phyloP scores from a whole-genome alignment of 208 protist species.

The Leishmania aethiopica region DNA sequence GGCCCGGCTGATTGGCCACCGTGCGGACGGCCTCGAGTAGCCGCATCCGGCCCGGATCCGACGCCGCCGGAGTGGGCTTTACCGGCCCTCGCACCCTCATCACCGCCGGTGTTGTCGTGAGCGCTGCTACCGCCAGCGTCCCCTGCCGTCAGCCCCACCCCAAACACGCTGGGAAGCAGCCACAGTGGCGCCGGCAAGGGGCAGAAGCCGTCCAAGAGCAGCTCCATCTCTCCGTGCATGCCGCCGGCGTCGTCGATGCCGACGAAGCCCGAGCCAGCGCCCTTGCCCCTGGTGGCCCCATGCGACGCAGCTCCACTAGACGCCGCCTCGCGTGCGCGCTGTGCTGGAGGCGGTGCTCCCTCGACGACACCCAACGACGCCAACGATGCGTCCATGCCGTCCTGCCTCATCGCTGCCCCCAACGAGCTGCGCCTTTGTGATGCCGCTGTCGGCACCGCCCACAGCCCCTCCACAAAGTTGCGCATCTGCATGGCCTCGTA shows the following conservation, averaged over 20 bases:
- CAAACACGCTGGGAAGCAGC: conserved; percentile 35
- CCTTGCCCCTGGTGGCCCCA: too few species aligned
- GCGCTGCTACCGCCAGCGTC: not conserved
- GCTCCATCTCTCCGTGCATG: conserved; percentile 23
- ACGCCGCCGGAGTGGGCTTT: not conserved
- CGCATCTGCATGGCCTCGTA: conserved; percentile 32
- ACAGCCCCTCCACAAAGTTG: conserved; percentile 20
- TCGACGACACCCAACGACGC: not conserved
- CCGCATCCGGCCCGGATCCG: not conserved
- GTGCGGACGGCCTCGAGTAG: conserved; percentile 5
- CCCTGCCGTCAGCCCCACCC: not conserved
- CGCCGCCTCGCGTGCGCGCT: not conserved
- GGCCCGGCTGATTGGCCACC: not conserved
- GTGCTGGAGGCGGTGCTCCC: not conserved
- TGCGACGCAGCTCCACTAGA: not conserved
- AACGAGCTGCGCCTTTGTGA: not conserved
- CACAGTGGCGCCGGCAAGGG: conserved; percentile 42
- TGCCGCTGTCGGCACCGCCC: not conserved
- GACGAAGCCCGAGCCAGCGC: not conserved
- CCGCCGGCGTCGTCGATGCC: conserved; percentile 8
- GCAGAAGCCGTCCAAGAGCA: conserved; percentile 31
- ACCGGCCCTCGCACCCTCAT: not conserved
- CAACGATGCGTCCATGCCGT: not conserved
- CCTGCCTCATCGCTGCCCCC: too few species aligned
- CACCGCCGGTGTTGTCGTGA: not conserved